Percentiles rank a stretch among this genome's conserved stretches.
Evolutionary conservation across 495 filamentous ascomycete species (phyloP).

Genomic region (Penicillium parvum): DNA sequence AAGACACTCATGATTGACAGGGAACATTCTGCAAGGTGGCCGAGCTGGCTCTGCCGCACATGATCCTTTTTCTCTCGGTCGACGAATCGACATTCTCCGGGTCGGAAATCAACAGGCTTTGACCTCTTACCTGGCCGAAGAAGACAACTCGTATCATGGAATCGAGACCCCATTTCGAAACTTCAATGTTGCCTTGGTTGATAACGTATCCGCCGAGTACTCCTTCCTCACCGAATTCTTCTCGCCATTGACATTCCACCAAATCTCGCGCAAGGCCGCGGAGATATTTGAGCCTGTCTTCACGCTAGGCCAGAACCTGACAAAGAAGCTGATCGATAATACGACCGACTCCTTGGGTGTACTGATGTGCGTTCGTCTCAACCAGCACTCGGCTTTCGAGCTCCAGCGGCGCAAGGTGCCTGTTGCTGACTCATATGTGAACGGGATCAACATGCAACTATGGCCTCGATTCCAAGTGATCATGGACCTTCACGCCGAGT

Average conservation of each 20-base stretch:
- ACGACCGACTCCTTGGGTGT: slow-evolving; percentile 82
- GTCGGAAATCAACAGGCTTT: slow-evolving; percentile 66
- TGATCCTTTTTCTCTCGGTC: slow-evolving; percentile 83
- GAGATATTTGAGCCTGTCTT: slow-evolving; percentile 86
- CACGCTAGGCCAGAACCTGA: slow-evolving; percentile 68
- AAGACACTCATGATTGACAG: slow-evolving; percentile 15
- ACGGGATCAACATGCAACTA: slow-evolving; percentile 89
- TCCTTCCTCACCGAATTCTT: slow-evolving; percentile 91
- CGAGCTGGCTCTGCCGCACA: slow-evolving; percentile 59
- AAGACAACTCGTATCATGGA: slow-evolving; percentile 78
- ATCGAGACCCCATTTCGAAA: slow-evolving; percentile 86
- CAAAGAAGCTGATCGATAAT: slow-evolving; percentile 68
- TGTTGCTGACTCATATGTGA: slow-evolving; percentile 84
- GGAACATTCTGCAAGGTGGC: slow-evolving; percentile 30
- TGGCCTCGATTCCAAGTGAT: slow-evolving; percentile 94
- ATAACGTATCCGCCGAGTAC: slow-evolving; percentile 94
- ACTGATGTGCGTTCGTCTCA: slow-evolving; percentile 85
- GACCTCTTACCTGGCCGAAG: slow-evolving; percentile 78
- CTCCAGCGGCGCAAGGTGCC: slow-evolving; percentile 88
- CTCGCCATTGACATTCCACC: slow-evolving; percentile 54
- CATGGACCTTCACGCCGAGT: slow-evolving; percentile 90
- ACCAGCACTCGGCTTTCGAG: slow-evolving; percentile 89
- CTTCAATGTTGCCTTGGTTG: slow-evolving; percentile 89
- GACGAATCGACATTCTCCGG: slow-evolving; percentile 74
- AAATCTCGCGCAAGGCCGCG: slow-evolving; percentile 61